Evolutionary conservation across 78 protist genomes (phyloP).

Genomic region (Speleostelium caveatum): DNA sequence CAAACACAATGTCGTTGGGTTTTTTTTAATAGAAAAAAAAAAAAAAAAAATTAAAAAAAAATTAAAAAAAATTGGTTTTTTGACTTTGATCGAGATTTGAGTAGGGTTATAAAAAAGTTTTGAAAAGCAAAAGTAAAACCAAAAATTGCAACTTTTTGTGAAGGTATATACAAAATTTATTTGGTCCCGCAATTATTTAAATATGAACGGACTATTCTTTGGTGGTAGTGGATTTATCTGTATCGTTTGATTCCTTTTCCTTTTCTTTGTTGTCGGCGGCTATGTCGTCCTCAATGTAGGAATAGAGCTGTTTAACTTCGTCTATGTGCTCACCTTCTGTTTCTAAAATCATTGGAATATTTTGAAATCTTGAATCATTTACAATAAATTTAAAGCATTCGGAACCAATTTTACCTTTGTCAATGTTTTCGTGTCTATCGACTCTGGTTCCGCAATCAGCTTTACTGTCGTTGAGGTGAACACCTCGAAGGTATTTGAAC

Average conservation of each 20-base stretch:
- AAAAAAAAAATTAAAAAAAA: too few species aligned
- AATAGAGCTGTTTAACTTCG: conserved; percentile 18
- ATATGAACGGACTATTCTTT: too few species aligned
- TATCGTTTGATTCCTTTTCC: background rate
- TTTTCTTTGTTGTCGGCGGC: background rate
- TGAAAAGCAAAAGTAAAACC: too few species aligned
- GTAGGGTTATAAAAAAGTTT: too few species aligned
- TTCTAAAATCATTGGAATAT: conserved; percentile 82
- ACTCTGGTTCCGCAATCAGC: conserved; percentile 13
- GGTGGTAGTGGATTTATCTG: too few species aligned
- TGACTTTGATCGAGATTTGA: too few species aligned
- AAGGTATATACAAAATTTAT: too few species aligned
- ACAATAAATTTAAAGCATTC: conserved; percentile 57
- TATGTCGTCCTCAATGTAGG: background rate
- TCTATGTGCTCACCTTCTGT: conserved; percentile 39
- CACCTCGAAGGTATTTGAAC: conserved; percentile 50
- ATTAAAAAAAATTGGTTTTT: too few species aligned
- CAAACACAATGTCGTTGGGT: too few species aligned
- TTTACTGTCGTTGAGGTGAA: conserved; percentile 83
- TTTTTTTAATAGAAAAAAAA: too few species aligned
- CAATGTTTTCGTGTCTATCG: conserved; percentile 83
- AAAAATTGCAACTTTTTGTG: too few species aligned
- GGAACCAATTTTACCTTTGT: conserved; percentile 44
- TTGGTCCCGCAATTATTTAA: too few species aligned
- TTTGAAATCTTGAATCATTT: conserved; percentile 61